Evolutionary conservation across 2,329 filamentous ascomycete genomes (phyloP).

Genomic region (Aspergillus fructus): DNA sequence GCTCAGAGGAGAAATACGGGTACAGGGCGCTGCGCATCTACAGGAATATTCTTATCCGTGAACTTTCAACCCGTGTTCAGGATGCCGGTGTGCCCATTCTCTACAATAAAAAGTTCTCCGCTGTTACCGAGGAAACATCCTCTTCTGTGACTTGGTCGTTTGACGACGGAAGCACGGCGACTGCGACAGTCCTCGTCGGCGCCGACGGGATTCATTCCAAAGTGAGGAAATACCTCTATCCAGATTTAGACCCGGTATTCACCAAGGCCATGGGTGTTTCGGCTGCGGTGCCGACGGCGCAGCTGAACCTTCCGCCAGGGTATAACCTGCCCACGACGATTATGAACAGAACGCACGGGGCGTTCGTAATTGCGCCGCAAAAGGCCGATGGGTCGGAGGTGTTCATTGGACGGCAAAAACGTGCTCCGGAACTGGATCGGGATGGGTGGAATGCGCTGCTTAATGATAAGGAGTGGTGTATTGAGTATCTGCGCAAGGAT

Average conservation of each 20-base stretch:
- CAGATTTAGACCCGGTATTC: conserved; percentile 51
- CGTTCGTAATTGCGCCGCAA: conserved; percentile 52
- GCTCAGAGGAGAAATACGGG: conserved; percentile 48
- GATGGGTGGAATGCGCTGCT: conserved; percentile 45
- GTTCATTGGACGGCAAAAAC: conserved; percentile 49
- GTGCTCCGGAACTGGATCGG: conserved; percentile 38
- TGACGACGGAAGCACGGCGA: conserved; percentile 43
- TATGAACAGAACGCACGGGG: conserved; percentile 43
- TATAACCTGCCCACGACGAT: conserved; percentile 48
- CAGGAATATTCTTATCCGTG: conserved; percentile 51
- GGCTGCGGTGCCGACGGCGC: conserved; percentile 37
- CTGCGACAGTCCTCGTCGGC: conserved; percentile 52
- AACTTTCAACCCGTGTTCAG: conserved; percentile 44
- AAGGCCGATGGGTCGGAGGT: conserved; percentile 48
- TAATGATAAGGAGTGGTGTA: conserved; percentile 41
- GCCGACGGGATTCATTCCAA: conserved; percentile 62
- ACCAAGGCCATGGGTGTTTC: conserved; percentile 48
- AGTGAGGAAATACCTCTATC: conserved; percentile 53
- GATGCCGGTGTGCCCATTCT: conserved; percentile 40
- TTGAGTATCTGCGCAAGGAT: conserved; percentile 37
- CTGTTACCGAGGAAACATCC: conserved; percentile 43
- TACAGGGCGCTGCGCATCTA: conserved; percentile 58
- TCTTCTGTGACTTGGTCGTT: conserved; percentile 49
- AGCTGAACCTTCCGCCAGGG: conserved; percentile 35
- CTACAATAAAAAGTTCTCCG: conserved; percentile 51